Evolutionary conservation across 2,329 filamentous ascomycete genomes (phyloP).

Genomic region (Ophiostoma tasmaniense): DNA sequence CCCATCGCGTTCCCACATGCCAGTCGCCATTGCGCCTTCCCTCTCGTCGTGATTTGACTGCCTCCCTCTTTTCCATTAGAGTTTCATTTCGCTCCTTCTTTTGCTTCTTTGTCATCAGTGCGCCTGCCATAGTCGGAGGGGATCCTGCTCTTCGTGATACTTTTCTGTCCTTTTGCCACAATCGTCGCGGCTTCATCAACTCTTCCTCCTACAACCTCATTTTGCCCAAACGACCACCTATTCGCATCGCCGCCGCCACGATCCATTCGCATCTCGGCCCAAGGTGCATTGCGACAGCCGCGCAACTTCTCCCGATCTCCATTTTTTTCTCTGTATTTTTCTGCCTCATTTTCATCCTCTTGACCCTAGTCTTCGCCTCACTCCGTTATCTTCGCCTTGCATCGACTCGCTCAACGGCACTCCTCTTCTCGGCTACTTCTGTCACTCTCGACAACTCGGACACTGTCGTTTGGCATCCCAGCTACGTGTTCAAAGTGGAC

Average conservation of each 20-base stretch:
- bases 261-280: neutral
- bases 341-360: neutral
- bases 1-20: constrained; percentile 10
- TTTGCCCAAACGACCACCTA: neutral
- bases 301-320: neutral
- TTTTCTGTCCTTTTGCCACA: neutral
- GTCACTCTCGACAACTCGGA: neutral
- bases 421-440: neutral
- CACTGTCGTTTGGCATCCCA: neutral
- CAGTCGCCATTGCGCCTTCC: constrained; percentile 5
- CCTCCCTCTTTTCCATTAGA: neutral
- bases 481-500: constrained; percentile 1
- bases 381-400: neutral
- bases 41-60: neutral
- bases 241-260: neutral
- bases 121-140: neutral
- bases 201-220: neutral
- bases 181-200: neutral
- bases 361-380: neutral
- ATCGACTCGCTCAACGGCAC: neutral
- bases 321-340: neutral
- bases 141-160: neutral
- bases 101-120: neutral
- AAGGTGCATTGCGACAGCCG: neutral
- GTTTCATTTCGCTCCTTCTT: neutral